phyloP scores from a whole-genome alignment of 2,329 filamentous ascomycete species.

The Penicillium fuscoglaucum region DNA sequence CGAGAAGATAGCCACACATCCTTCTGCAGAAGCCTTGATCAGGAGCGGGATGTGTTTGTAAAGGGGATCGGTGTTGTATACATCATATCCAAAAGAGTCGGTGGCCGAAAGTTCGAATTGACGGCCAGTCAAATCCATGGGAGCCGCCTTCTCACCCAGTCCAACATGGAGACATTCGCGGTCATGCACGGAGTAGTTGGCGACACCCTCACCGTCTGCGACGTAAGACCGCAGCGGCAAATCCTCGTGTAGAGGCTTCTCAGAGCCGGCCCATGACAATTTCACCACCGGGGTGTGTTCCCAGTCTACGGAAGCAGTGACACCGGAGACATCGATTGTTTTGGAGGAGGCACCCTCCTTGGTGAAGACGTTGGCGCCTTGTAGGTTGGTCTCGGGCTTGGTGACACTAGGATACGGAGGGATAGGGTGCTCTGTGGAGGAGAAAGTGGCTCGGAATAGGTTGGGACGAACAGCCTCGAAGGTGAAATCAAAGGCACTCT shows the following conservation, averaged over 20 bases:
- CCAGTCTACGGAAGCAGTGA: conserved; percentile 62
- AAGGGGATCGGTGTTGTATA: conserved; percentile 68
- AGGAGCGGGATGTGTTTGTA: conserved; percentile 76
- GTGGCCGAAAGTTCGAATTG: conserved; percentile 67
- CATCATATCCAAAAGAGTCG: conserved; percentile 73
- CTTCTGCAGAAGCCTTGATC: conserved; percentile 65
- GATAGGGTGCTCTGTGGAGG: conserved; percentile 60
- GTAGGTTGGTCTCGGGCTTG: conserved; percentile 45
- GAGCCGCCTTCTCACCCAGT: conserved; percentile 70
- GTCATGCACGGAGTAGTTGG: conserved; percentile 66
- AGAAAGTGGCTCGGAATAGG: conserved; percentile 68
- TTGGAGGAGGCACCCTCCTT: conserved; percentile 39
- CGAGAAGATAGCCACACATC: conserved; percentile 68
- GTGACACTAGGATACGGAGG: conserved; percentile 64
- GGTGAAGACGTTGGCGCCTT: conserved; percentile 32
- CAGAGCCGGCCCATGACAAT: conserved; percentile 52
- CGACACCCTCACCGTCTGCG: conserved; percentile 60
- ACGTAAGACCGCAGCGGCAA: conserved; percentile 66
- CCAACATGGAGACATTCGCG: conserved; percentile 66
- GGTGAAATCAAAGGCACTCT: conserved; percentile 55
- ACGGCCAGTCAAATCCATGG: conserved; percentile 69
- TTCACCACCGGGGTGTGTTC: conserved; percentile 58
- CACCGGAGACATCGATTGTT: conserved; percentile 49
- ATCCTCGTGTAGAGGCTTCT: conserved; percentile 61
- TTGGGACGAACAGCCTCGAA: conserved; percentile 64